phyloP scores from a whole-genome alignment of 108 stramenopile genomes.

The Skeletonema marinoi region DNA sequence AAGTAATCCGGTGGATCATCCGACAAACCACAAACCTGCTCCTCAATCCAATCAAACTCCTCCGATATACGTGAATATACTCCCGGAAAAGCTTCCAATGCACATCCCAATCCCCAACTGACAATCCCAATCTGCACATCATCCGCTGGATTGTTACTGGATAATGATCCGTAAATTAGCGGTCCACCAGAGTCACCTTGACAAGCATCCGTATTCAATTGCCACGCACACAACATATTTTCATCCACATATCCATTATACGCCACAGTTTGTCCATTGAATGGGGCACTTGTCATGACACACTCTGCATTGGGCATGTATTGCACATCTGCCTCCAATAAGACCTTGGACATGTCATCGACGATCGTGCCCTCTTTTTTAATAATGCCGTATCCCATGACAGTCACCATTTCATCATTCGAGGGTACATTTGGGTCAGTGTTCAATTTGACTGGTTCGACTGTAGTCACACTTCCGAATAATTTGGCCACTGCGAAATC shows the following conservation, averaged over 20 bases:
- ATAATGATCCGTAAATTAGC: conserved; percentile 9
- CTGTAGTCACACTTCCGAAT: conserved; percentile 5
- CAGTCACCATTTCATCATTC: conserved; percentile 19
- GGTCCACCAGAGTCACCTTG: conserved; percentile 54
- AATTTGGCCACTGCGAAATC: conserved; percentile 46
- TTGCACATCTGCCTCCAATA: conserved; percentile 11
- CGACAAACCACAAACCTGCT: conserved; percentile 31
- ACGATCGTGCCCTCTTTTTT: neutral
- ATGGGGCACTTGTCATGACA: conserved; percentile 10
- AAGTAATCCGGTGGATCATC: conserved; percentile 37
- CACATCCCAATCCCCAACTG: conserved; percentile 23
- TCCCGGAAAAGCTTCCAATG: conserved; percentile 19
- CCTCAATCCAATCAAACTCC: conserved; percentile 14
- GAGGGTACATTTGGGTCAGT: neutral
- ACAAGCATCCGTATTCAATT: conserved; percentile 49
- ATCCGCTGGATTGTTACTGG: neutral
- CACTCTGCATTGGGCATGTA: conserved; percentile 41
- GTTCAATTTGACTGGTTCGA: conserved; percentile 23
- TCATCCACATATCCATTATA: conserved; percentile 29
- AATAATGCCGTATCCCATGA: conserved; percentile 35
- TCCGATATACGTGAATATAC: conserved; percentile 17
- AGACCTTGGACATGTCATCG: conserved; percentile 18
- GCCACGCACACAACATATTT: conserved; percentile 51
- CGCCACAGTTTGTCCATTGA: conserved; percentile 17
- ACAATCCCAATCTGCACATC: conserved; percentile 32